These are phyloP conservation scores for Fraxinus velutina DNA, from an alignment of 305 asterid genomes.

Conservation along the genomic window DNA sequence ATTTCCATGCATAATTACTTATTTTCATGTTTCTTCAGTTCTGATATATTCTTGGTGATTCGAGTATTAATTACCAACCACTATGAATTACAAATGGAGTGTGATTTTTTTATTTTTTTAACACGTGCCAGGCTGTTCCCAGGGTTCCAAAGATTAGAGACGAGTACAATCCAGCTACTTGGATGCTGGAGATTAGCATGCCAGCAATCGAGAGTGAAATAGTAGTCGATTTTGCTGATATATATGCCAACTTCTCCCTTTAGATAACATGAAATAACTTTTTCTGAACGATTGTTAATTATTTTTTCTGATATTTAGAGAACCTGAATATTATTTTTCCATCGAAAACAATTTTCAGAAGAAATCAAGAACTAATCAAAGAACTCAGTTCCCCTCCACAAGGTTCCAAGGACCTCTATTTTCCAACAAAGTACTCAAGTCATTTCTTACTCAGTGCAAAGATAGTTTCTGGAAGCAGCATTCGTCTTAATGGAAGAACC, in stretches of 20 bases:
- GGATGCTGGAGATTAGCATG: conserved; percentile 50
- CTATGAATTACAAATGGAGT: neutral
- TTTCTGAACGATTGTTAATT: neutral
- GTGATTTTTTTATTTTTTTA: neutral
- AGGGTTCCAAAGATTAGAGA: conserved; percentile 45
- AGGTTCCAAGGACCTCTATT: conserved; percentile 39
- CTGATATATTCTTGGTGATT: neutral
- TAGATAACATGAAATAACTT: neutral
- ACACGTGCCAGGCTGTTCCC: conserved; percentile 29
- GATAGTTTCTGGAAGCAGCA: conserved; percentile 54
- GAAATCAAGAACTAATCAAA: conserved; percentile 36
- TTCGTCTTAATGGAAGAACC: conserved; percentile 50
- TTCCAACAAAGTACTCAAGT: conserved; percentile 36
- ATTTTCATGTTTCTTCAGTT: neutral
- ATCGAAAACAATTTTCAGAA: neutral
- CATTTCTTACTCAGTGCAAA: conserved; percentile 42
- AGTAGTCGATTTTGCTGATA: conserved; percentile 41
- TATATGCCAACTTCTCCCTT: conserved; percentile 39
- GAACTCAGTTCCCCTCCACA: conserved; percentile 42
- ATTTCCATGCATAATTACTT: neutral
- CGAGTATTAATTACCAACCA: neutral
- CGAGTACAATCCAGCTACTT: conserved; percentile 50
- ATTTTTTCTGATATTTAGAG: neutral
- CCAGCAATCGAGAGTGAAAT: conserved; percentile 36
- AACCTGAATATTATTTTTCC: neutral